Evolutionary conservation across 345 rosid species (phyloP).

Genomic region (Salix dunnii): DNA sequence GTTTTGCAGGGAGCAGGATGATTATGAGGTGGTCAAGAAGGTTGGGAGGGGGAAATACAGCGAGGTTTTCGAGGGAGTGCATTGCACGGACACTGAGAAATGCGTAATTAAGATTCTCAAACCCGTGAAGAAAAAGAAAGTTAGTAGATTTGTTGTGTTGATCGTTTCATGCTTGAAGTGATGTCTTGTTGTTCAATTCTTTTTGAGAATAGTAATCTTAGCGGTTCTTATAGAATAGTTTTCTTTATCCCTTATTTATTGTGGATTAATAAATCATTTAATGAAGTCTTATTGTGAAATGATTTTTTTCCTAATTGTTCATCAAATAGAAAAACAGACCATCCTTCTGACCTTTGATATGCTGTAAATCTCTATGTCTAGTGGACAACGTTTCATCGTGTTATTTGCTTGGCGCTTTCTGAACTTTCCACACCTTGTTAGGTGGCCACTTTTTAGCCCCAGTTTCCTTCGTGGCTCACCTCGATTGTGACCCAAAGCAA

Average conservation of each 20-base stretch:
- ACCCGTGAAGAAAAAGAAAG: slow-evolving; percentile 99
- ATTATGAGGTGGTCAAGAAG: slow-evolving; percentile 93
- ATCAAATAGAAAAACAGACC: background rate
- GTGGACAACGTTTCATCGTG: background rate
- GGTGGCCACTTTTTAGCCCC: background rate
- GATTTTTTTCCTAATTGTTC: background rate
- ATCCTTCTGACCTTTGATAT: background rate
- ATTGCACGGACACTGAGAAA: slow-evolving; percentile 72
- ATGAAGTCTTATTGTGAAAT: background rate
- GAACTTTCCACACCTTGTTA: background rate
- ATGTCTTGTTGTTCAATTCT: too few species aligned
- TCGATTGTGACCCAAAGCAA: background rate
- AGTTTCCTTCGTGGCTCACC: background rate
- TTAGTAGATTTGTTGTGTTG: slow-evolving; percentile 16
- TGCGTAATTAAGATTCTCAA: slow-evolving; percentile 92
- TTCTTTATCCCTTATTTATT: background rate
- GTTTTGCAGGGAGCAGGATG: slow-evolving; percentile 74
- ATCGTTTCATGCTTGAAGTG: background rate
- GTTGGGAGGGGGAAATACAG: slow-evolving; percentile 97
- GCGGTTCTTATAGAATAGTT: background rate
- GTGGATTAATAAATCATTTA: background rate
- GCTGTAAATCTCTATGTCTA: background rate
- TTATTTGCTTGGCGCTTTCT: background rate
- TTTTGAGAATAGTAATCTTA: background rate
- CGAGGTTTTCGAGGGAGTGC: slow-evolving; percentile 92